Conservation (phyloP, 768 basidiomycete genomes). For the Mycena metata region DNA sequence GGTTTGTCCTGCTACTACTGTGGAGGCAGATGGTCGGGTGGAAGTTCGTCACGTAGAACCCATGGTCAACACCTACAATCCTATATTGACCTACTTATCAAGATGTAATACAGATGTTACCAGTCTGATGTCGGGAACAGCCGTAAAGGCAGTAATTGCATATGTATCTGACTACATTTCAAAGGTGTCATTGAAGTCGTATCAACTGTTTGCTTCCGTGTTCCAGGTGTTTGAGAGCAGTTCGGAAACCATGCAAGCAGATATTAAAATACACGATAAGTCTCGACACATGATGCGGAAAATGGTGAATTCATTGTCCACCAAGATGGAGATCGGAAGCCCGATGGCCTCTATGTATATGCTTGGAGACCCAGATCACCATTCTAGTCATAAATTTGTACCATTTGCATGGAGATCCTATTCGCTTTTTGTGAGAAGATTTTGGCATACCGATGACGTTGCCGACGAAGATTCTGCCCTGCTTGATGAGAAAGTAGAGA, state of each 20-base stretch:
- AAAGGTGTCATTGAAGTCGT: background rate
- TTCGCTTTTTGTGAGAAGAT: background rate
- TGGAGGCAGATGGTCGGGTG: background rate
- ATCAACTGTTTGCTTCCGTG: background rate
- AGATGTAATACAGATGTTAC: background rate
- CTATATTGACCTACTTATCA: background rate
- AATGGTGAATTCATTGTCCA: background rate
- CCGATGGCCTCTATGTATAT: background rate
- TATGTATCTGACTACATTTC: constrained; percentile 2
- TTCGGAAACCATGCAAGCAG: background rate
- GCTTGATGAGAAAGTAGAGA: no score
- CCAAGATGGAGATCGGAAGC: constrained; percentile 11
- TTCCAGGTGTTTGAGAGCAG: background rate
- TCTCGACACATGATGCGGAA: background rate
- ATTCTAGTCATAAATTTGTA: background rate
- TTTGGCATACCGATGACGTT: background rate
- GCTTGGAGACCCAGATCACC: background rate
- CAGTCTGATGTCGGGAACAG: background rate
- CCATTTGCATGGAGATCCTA: background rate
- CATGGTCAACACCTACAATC: background rate
- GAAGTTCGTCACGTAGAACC: background rate
- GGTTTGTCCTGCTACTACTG: no score
- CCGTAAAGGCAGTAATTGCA: background rate
- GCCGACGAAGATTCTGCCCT: no score
- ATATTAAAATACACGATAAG: no score